These are phyloP conservation scores for Ceratobasidium sp. DNA, from an alignment of 1,284 basidiomycete genomes.

Conservation along the genomic window DNA sequence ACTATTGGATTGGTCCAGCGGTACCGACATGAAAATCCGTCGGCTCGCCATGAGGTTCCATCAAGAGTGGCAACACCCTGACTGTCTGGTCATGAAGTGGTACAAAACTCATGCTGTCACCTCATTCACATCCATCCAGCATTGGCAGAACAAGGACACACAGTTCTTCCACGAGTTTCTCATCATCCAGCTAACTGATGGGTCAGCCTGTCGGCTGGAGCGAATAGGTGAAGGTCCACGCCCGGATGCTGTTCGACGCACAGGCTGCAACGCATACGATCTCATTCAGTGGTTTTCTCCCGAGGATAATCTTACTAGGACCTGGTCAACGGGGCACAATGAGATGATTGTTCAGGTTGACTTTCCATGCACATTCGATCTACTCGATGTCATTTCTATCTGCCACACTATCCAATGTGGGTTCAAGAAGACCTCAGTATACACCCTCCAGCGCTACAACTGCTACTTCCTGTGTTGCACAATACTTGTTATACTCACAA, in stretches of 20 bases:
- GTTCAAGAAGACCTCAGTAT: neutral
- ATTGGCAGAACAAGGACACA: no score
- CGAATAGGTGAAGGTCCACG: no score
- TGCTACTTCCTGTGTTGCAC: slow-evolving; percentile 8
- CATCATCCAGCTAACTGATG: neutral
- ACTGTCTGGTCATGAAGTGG: no score
- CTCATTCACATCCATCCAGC: no score
- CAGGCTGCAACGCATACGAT: neutral
- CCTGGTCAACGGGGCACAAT: no score
- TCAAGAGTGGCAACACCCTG: no score
- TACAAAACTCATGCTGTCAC: no score
- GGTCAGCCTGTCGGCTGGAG: neutral
- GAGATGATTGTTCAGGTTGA: neutral
- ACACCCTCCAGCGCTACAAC: slow-evolving; percentile 1
- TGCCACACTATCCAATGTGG: neutral
- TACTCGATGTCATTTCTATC: neutral
- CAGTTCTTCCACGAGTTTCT: slow-evolving; percentile 18
- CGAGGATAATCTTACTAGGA: neutral
- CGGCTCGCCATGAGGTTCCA: no score
- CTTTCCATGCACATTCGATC: neutral
- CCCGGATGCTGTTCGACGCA: neutral
- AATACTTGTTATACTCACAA: neutral
- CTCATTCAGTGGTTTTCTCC: neutral
- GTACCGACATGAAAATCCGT: no score
- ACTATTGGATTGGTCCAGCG: no score